Conservation (phyloP, 306 rosid genomes). For the Macrotyloma uniflorum region DNA sequence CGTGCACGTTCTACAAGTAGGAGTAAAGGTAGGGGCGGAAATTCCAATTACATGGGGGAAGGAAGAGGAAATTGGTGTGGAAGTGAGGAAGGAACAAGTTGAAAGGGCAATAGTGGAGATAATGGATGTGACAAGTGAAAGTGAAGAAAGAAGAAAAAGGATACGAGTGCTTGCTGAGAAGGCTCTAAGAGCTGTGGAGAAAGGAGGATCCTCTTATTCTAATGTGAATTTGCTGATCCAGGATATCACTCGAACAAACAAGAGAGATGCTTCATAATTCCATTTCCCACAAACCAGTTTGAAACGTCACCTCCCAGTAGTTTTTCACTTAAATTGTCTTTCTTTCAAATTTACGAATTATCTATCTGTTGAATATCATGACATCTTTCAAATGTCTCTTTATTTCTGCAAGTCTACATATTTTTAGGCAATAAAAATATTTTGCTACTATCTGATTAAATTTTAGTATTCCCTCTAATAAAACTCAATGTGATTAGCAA, state of each 20-base stretch:
- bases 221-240: constrained; percentile 36
- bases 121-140: constrained; percentile 55
- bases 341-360: no score
- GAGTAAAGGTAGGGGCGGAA: constrained; percentile 58
- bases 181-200: constrained; percentile 49
- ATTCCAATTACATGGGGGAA: constrained; percentile 49
- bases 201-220: constrained; percentile 59
- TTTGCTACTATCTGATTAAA: no score
- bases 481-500: background rate
- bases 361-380: background rate
- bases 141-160: constrained; percentile 47
- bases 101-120: constrained; percentile 47
- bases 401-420: no score
- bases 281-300: background rate
- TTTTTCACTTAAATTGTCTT: background rate
- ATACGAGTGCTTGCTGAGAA: constrained; percentile 41
- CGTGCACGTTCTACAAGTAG: constrained; percentile 52
- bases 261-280: background rate
- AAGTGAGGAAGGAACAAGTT: constrained; percentile 49
- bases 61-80: constrained; percentile 48
- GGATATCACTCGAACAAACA: background rate
- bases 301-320: background rate
- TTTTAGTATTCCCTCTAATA: background rate
- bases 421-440: no score
- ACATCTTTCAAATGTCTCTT: no score